These are phyloP conservation scores for Neonectria sp. DNA, from an alignment of 2,329 filamentous ascomycete species.

Conservation along the genomic window DNA sequence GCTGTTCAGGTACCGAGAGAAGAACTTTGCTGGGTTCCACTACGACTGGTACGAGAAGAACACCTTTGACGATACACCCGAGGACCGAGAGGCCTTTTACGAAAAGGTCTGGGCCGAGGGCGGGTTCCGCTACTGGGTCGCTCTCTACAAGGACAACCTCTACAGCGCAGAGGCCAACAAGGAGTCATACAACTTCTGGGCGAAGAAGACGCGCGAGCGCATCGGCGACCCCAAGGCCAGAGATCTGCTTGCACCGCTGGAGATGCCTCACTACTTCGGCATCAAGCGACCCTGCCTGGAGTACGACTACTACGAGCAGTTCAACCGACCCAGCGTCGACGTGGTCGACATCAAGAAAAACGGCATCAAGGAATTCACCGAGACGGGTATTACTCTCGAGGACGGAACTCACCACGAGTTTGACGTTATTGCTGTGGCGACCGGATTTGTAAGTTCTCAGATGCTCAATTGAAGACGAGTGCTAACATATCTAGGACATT, in stretches of 20 bases:
- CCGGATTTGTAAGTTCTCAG: constrained; percentile 59
- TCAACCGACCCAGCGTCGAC: constrained; percentile 60
- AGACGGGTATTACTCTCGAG: constrained; percentile 57
- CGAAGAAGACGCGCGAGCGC: constrained; percentile 63
- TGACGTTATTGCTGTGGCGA: constrained; percentile 62
- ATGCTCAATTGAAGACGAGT: accelerated
- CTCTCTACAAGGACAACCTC: constrained; percentile 68
- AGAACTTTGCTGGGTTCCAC: constrained; percentile 71
- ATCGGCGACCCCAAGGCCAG: constrained; percentile 64
- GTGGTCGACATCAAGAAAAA: constrained; percentile 60
- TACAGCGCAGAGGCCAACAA: constrained; percentile 63
- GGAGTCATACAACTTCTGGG: constrained; percentile 70
- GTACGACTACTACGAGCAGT: constrained; percentile 62
- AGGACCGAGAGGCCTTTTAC: constrained; percentile 64
- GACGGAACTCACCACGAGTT: constrained; percentile 60
- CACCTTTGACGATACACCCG: constrained; percentile 68
- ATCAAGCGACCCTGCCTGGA: constrained; percentile 65
- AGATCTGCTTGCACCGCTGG: constrained; percentile 66
- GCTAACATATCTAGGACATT: constrained; percentile 47
- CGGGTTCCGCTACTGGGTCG: constrained; percentile 70
- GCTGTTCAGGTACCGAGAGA: constrained; percentile 68
- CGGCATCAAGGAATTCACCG: constrained; percentile 57
- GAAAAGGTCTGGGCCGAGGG: constrained; percentile 65
- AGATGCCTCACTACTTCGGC: constrained; percentile 69
- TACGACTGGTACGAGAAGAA: constrained; percentile 70